Base-by-base conservation (phyloP, 1,284 basidiomycete species). In the Dichomitus squalens region DNA sequence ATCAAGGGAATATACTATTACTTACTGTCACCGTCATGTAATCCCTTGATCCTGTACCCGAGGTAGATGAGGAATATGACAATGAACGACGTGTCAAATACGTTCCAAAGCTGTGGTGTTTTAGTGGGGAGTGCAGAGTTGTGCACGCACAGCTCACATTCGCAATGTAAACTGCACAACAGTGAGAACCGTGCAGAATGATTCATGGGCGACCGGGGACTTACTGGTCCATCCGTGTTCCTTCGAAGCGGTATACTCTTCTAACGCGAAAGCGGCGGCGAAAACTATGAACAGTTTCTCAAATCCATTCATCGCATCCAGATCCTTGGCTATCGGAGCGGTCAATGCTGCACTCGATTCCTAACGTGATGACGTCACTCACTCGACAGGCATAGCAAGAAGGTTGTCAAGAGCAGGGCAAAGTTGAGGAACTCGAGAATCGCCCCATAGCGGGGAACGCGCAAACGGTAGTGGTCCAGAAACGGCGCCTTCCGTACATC, bases 181-280 rank as follows among this genome's bases (percentile, higher is more conserved):
- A 55, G 44, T 23, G 2, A 44, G 57, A 49, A 27, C 31, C 12
- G 8, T 9, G 2, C 7, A 23, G 7, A 7, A 6, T n/a, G 25
- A 16, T 14, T 12, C 12, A 29, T 39, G 3, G 5, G 5, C 6
- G 0, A 35, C 14, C 31, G 2, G 9, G 23, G 7, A 81, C 90
- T 74, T 66, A 93, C 92, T 87, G 43, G 83, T 80, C 90, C 90
- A 95, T 12, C 94, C 93, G 68, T 94, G 88, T 71, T 95, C 93
- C 50, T 80, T 86, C 0, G 86, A 81, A 16, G 89, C 84, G 0
- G 90, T 90, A 66, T 92, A 92, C 71, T 93, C 91, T 62, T 90
- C 90, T 38, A 96, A 73, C 2, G 87, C 76, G 63, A 96, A 93
- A 1, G 92, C 92, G 8, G 81, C 73, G 0, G 87, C 87, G 65